Percentiles rank a stretch among this genome's conserved stretches.
Conservation (phyloP, 352 stramenopile genomes). For the Globisporangium apiculatum region DNA sequence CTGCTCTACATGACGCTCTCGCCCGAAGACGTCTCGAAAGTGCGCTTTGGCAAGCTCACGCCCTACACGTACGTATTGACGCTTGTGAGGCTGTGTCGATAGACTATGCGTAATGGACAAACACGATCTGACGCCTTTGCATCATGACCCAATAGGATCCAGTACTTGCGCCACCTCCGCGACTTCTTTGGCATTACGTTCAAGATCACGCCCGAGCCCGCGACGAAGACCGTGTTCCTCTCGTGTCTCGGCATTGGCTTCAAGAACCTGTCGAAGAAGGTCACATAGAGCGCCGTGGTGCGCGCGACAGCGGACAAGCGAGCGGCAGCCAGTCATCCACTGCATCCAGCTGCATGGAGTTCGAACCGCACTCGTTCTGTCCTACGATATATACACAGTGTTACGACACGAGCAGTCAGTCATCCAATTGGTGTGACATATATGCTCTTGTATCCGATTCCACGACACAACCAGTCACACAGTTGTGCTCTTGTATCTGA, state of each 20-base stretch:
- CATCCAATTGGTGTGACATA: no score
- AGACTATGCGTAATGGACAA: no score
- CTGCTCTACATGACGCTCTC: slow-evolving; percentile 97
- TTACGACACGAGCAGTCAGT: no score
- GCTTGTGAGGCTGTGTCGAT: not conserved
- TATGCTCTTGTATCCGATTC: no score
- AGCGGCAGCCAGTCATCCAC: no score
- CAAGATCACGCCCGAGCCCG: slow-evolving; percentile 88
- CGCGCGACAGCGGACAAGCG: no score
- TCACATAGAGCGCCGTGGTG: slow-evolving; percentile 65
- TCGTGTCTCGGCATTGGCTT: slow-evolving; percentile 93
- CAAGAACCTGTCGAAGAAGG: slow-evolving; percentile 94
- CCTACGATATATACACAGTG: no score
- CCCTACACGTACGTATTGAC: slow-evolving; percentile 55
- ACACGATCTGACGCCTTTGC: not conserved
- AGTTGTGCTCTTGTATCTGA: no score
- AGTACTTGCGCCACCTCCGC: slow-evolving; percentile 86
- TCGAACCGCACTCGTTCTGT: no score
- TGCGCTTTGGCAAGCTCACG: slow-evolving; percentile 86
- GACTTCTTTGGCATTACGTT: slow-evolving; percentile 94
- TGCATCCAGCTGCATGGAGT: no score
- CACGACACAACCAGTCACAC: no score
- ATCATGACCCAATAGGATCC: slow-evolving; percentile 46
- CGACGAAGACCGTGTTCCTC: slow-evolving; percentile 88
- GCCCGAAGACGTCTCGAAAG: slow-evolving; percentile 96